Base-by-base conservation (phyloP, 768 basidiomycete genomes). In the Calocybe cyanea region DNA sequence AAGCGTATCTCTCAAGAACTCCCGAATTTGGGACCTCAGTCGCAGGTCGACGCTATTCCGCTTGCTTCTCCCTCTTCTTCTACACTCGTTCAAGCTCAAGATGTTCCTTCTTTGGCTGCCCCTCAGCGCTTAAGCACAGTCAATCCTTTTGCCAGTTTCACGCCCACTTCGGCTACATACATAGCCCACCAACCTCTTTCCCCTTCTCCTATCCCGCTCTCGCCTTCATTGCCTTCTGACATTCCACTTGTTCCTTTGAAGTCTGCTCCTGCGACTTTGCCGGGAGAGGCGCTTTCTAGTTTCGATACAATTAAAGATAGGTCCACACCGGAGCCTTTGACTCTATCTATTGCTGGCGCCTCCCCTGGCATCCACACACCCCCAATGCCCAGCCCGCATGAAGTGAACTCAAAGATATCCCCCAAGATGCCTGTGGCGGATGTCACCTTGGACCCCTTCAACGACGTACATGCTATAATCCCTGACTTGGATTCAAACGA, bases 131-230 rank as follows among this genome's bases (percentile, higher is more conserved):
- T 48, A 4, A 33, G 38, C 19, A 46, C 45, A 14, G 24, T 9
- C 28, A 45, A 50, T 30, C 46, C 49, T n/a, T 50, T 54, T 40
- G 46, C 53, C 7, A 38, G 36, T 23, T 33, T 50, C 5, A 28
- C 31, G 9, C 38, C 25, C 39, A 40, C 42, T 4, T 53, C 46
- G 21, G 44, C 41, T 4, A 7, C 43, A 21, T n/a, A 41, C 17
- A 30, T 44, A 21, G 19, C 46, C 10, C 39, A 48, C 33, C 38
- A 23, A 7, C 43, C 38, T 21, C 21, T 41, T 7, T 43, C 45
- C 8, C 45, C 52, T 14, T 49, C 48, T 2, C 42, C 48, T 11
- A 28, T 38, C 19, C 24, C 54, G n/a, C 41, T 48, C 23, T 35
- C 38, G 6, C 47, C 48, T 38, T 44, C 48, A n/a, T 48, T 25